These are phyloP conservation scores for Coemansia sp. DNA, from an alignment of 192 early-diverging fungal genomes.

Conservation along the genomic window DNA sequence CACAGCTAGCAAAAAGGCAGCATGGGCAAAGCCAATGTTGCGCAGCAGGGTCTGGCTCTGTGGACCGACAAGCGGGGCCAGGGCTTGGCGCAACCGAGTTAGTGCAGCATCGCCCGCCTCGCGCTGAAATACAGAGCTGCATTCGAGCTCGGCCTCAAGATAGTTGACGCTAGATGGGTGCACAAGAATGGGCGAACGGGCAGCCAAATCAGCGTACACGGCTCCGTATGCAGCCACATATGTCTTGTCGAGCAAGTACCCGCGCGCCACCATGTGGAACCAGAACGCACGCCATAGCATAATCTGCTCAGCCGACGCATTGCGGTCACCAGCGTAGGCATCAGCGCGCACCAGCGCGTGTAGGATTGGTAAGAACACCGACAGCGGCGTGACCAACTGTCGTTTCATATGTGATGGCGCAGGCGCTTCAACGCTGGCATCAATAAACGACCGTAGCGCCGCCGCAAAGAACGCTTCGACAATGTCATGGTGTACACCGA, in stretches of 20 bases:
- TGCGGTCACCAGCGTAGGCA: slow-evolving; percentile 60
- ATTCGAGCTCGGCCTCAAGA: slow-evolving; percentile 83
- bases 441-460: slow-evolving; percentile 39
- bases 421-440: slow-evolving; percentile 27
- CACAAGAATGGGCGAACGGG: slow-evolving; percentile 81
- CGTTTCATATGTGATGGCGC: slow-evolving; percentile 14
- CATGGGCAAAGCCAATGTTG: slow-evolving; percentile 67
- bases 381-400: slow-evolving; percentile 26
- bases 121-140: slow-evolving; percentile 77
- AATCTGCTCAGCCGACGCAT: slow-evolving; percentile 62
- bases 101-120: slow-evolving; percentile 33
- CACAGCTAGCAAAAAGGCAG: slow-evolving; percentile 79
- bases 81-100: slow-evolving; percentile 53
- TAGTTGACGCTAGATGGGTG: slow-evolving; percentile 69
- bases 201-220: slow-evolving; percentile 71
- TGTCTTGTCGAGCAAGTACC: slow-evolving; percentile 69
- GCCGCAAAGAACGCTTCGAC: slow-evolving; percentile 31
- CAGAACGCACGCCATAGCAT: slow-evolving; percentile 85
- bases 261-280: slow-evolving; percentile 81
- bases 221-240: slow-evolving; percentile 78
- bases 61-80: slow-evolving; percentile 55
- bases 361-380: slow-evolving; percentile 62
- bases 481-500: slow-evolving; percentile 22
- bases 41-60: slow-evolving; percentile 62
- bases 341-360: slow-evolving; percentile 60